These are phyloP conservation scores for Obelidium mucronatum DNA, from an alignment of 192 early-diverging fungal species.

Conservation along the genomic window DNA sequence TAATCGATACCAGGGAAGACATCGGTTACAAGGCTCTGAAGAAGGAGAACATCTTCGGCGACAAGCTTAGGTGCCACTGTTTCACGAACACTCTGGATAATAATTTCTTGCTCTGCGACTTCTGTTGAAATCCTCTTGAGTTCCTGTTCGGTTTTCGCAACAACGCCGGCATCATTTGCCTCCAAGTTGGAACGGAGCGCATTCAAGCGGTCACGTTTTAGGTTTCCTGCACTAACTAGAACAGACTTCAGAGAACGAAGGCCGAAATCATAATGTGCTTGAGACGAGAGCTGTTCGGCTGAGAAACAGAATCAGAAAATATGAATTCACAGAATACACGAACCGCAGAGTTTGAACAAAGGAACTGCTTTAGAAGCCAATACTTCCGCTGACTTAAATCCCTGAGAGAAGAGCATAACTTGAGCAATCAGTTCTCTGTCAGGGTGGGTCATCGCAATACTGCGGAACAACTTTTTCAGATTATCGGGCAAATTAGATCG, in stretches of 20 bases:
- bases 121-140: slow-evolving; percentile 63
- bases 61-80: slow-evolving; percentile 98
- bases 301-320: neutral
- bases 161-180: slow-evolving; percentile 35
- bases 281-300: neutral
- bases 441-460: slow-evolving; percentile 98
- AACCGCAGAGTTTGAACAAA: slow-evolving; percentile 85
- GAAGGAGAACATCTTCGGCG: slow-evolving; percentile 90
- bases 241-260: slow-evolving; percentile 98
- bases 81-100: slow-evolving; percentile 97
- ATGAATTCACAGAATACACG: too few species aligned
- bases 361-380: slow-evolving; percentile 97
- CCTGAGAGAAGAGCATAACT: slow-evolving; percentile 99
- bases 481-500: slow-evolving; percentile 99
- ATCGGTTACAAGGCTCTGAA: slow-evolving; percentile 86
- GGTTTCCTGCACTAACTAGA: slow-evolving; percentile 97
- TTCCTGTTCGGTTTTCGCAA: slow-evolving; percentile 48
- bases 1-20: slow-evolving; percentile 95
- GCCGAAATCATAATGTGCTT: slow-evolving; percentile 98
- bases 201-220: slow-evolving; percentile 86
- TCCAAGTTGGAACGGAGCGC: slow-evolving; percentile 52
- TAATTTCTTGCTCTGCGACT: slow-evolving; percentile 85
- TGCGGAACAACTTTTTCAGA: slow-evolving; percentile 98
- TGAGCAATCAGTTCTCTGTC: slow-evolving; percentile 98
- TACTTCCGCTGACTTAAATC: slow-evolving; percentile 94